Evolutionary conservation across 495 filamentous ascomycete species (phyloP).

Genomic region (Rostrohypoxylon terebratum): DNA sequence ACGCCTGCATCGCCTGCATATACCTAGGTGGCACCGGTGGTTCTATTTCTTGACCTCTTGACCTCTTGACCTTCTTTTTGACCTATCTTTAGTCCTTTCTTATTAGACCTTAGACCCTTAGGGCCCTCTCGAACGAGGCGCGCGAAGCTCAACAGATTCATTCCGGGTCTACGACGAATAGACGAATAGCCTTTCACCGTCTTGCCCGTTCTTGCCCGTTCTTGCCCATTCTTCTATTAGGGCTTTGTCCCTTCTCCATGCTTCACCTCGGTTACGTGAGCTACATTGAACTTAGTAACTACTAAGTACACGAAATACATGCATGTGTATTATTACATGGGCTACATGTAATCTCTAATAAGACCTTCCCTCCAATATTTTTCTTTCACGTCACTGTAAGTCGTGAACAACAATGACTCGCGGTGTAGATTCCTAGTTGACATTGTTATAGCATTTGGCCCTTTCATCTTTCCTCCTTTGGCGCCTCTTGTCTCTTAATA

Average conservation of each 20-base stretch:
- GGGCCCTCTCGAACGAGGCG: slow-evolving; percentile 11
- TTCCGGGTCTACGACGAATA: neutral
- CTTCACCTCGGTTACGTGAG: slow-evolving; percentile 18
- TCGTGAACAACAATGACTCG: slow-evolving; percentile 35
- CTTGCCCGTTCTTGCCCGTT: too few species aligned
- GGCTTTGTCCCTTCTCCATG: slow-evolving; percentile 29
- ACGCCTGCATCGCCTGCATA: neutral
- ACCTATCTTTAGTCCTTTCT: slow-evolving; percentile 16
- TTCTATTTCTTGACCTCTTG: neutral
- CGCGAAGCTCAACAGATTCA: slow-evolving; percentile 1
- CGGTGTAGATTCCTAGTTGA: slow-evolving; percentile 41
- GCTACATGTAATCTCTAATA: slow-evolving; percentile 25
- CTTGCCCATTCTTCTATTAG: neutral
- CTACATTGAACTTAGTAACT: neutral
- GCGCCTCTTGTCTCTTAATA: neutral
- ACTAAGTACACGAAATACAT: too few species aligned
- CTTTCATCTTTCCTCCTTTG: slow-evolving; percentile 32
- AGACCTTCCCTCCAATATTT: slow-evolving; percentile 20
- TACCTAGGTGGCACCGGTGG: neutral
- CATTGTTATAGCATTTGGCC: slow-evolving; percentile 43
- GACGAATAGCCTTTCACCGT: slow-evolving; percentile 11
- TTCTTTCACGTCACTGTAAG: slow-evolving; percentile 50
- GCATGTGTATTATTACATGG: neutral
- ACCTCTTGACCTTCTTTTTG: neutral
- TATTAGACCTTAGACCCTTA: too few species aligned